Base-by-base conservation (phyloP, 179 eudicot genomes). In the Silene coronaria region DNA sequence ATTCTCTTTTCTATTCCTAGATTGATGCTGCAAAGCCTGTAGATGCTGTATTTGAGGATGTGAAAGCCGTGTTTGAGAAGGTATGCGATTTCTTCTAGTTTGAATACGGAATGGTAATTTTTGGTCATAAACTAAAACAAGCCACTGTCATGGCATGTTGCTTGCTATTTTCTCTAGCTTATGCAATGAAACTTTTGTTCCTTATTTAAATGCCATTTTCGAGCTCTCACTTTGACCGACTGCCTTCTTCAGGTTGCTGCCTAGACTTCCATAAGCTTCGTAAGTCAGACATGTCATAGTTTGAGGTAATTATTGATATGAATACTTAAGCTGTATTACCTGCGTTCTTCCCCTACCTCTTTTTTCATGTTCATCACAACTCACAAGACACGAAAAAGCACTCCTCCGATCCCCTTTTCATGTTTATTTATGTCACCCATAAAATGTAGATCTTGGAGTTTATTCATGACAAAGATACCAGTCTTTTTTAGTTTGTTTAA, bases 11-110 rank as follows among this genome's bases (percentile, higher is more conserved):
- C 23, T 26, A 5, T 74, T 28, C 72, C 68, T 76, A 92, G 97
- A 91, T 92, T 79, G 86, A 91, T 87, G 97, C 98, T 62, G 89
- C 82, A 8, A 88, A 89, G 85, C 92, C 97, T 45, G 66, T 88
- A 75, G 95, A 81, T 64, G 90, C 88, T 79, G 97, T 94, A 71
- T 94, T 90, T 80, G 94, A 86, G 78, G 89, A 84, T 60, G 92
- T 92, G 68, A 90, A 88, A 85, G 78, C 85, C 46, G 80, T 85
- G 22, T 90, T 92, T 73, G 77, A 82, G 71, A 80, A 83, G 83
- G 85, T 80, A 80, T 64, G 23, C n/a, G 5, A 74, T 27, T 26
- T 61, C 6, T 19, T 30, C 8, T 27, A 53, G 32, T 27, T 51
- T 30, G n/a, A 64, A 4, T 4, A 46, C 23, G 3, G 10, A 46